A percentile compares a stretch with the other conserved stretches of the same genome.
These are phyloP conservation scores for Westerdykella ornata DNA, from an alignment of 2,329 filamentous ascomycete species.

Conservation along the genomic window DNA sequence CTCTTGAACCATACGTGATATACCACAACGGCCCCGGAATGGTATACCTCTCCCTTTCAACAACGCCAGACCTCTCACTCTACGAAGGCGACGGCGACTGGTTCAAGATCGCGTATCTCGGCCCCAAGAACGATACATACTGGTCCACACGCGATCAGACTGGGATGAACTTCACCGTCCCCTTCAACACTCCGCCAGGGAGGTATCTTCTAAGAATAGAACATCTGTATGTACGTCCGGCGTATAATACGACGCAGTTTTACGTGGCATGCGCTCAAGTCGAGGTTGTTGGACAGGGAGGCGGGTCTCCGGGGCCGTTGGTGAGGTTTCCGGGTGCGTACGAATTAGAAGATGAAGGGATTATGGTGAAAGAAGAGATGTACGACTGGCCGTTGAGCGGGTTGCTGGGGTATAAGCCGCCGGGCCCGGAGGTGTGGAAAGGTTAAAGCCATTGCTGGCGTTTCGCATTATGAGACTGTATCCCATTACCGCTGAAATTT, in stretches of 20 bases:
- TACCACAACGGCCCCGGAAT: slow-evolving; percentile 11
- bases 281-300: slow-evolving; percentile 11
- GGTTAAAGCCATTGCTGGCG: not conserved
- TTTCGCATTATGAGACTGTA: too few species aligned
- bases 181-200: slow-evolving; percentile 13
- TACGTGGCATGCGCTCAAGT: slow-evolving; percentile 16
- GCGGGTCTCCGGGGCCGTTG: slow-evolving; percentile 4
- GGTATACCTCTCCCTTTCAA: slow-evolving; percentile 7
- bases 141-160: slow-evolving; percentile 7
- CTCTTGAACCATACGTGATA: slow-evolving; percentile 8
- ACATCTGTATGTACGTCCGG: slow-evolving; percentile 8
- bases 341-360: slow-evolving; percentile 4
- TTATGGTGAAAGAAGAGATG: too few species aligned
- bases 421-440: slow-evolving; percentile 4
- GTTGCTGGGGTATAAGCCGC: slow-evolving; percentile 2
- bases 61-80: not conserved
- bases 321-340: slow-evolving; percentile 14
- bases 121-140: slow-evolving; percentile 3
- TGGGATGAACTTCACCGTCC: slow-evolving; percentile 13
- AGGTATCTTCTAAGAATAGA: slow-evolving; percentile 16
- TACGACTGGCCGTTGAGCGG: not conserved
- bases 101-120: slow-evolving; percentile 12
- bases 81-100: slow-evolving; percentile 9
- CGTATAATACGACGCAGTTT: slow-evolving; percentile 9
- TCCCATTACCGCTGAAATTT: too few species aligned